Conservation (phyloP, 2,329 filamentous ascomycete genomes). For the Colletotrichum graminicola region DNA sequence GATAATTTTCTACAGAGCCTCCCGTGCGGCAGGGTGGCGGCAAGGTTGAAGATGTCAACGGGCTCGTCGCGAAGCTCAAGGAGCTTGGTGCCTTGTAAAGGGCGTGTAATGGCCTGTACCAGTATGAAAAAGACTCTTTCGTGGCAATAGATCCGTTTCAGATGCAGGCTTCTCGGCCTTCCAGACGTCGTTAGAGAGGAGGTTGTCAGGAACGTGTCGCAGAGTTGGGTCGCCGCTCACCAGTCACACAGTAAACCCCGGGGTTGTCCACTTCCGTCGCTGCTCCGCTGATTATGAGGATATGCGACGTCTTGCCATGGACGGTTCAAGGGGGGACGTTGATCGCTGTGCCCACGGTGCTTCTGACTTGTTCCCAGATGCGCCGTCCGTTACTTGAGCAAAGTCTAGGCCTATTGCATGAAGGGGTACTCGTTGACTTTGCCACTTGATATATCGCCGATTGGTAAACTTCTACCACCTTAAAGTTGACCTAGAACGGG, state of each 20-base stretch:
- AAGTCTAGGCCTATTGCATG: background rate
- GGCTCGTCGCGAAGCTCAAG: slow-evolving; percentile 93
- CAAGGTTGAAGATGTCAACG: slow-evolving; percentile 97
- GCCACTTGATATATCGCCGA: background rate
- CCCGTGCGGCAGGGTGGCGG: slow-evolving; percentile 89
- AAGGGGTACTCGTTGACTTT: background rate
- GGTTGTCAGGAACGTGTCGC: background rate
- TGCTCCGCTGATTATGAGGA: background rate
- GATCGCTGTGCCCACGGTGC: background rate
- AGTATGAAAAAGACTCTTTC: slow-evolving; percentile 27
- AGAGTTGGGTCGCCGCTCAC: background rate
- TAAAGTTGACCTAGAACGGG: background rate
- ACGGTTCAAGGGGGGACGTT: background rate
- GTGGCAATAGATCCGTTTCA: slow-evolving; percentile 33
- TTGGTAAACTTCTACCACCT: background rate
- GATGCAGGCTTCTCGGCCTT: background rate
- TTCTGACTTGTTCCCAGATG: background rate
- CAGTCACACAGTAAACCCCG: background rate
- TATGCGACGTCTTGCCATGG: background rate
- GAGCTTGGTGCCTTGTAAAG: slow-evolving; percentile 88
- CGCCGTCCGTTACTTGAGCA: background rate
- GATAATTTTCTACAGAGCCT: slow-evolving; percentile 72
- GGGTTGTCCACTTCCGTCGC: background rate
- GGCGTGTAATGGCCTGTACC: slow-evolving; percentile 23
- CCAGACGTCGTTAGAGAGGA: background rate